These are phyloP conservation scores for Chrysanthemum makinoi DNA, from an alignment of 129 eudicot species.

Conservation along the genomic window DNA sequence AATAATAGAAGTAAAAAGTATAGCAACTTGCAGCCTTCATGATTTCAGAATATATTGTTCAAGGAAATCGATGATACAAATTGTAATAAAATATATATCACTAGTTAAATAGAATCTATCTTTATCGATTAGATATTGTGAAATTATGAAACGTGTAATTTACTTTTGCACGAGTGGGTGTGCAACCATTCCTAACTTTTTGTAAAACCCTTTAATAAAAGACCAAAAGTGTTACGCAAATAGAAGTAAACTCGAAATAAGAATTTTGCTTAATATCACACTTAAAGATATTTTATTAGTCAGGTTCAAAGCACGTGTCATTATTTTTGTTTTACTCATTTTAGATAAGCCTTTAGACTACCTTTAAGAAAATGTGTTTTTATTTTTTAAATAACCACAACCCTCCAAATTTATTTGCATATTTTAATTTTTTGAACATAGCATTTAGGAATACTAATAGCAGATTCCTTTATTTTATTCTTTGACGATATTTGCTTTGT, in stretches of 20 bases:
- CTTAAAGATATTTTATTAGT: no score
- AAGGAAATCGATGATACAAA: background rate
- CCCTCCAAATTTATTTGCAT: no score
- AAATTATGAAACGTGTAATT: background rate
- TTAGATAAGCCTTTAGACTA: background rate
- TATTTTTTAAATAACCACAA: no score
- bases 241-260: background rate
- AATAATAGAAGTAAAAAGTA: no score
- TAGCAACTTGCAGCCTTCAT: no score
- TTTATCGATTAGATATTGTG: background rate
- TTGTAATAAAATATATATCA: background rate
- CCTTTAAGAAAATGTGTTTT: no score
- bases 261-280: background rate
- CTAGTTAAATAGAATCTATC: background rate
- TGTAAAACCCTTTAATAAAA: background rate
- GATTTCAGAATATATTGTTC: background rate
- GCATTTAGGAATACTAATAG: no score
- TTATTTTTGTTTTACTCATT: background rate
- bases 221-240: background rate
- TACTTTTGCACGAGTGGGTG: constrained; percentile 4
- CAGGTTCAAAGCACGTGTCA: background rate
- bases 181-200: constrained; percentile 18
- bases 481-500: background rate
- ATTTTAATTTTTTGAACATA: no score
- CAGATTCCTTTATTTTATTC: background rate